Conservation (phyloP, 768 basidiomycete genomes). For the Psilocybe tampanensis region DNA sequence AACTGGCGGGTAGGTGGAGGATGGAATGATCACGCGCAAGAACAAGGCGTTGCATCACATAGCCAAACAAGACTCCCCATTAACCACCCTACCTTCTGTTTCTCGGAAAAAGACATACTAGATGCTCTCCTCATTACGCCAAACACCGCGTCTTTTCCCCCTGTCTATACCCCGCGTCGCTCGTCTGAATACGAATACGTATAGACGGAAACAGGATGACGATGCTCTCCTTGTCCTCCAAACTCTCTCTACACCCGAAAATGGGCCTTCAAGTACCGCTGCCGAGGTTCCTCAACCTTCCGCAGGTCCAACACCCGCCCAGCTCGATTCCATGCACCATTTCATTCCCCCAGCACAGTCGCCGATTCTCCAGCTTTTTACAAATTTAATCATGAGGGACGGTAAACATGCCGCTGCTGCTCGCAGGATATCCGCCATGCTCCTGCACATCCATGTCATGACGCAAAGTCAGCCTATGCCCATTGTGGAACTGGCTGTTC, state of each 20-base stretch:
- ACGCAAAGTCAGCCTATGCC: constrained; percentile 82
- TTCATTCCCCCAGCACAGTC: constrained; percentile 75
- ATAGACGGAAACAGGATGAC: background rate
- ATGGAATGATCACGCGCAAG: background rate
- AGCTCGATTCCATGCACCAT: constrained; percentile 35
- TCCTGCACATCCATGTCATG: constrained; percentile 71
- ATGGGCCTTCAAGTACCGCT: background rate
- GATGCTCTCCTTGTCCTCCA: background rate
- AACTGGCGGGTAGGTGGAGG: background rate
- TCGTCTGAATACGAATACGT: background rate
- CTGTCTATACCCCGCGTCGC: background rate
- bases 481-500: constrained; percentile 74
- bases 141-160: constrained; percentile 1
- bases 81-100: background rate
- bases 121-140: constrained; percentile 23
- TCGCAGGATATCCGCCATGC: constrained; percentile 56
- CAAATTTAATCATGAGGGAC: constrained; percentile 60
- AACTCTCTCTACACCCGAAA: background rate
- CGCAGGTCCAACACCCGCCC: background rate
- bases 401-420: constrained; percentile 68
- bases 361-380: constrained; percentile 70
- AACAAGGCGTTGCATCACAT: background rate
- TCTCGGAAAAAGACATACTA: background rate
- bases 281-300: background rate
- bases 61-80: background rate